Conservation (phyloP, 305 asterid genomes). For the Solanum hybrid region DNA sequence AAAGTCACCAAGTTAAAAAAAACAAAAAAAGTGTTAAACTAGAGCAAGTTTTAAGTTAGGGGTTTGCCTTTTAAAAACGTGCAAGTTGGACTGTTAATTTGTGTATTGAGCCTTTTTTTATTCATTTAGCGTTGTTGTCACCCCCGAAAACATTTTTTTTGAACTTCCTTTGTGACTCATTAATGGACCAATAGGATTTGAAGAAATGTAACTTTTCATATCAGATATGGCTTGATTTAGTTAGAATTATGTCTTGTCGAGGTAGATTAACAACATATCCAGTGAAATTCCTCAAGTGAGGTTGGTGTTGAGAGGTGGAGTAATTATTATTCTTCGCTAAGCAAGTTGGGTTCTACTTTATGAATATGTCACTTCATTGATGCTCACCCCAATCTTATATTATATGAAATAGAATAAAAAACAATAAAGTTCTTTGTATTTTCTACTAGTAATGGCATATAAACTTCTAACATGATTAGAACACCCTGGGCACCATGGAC, state of each 20-base stretch:
- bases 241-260: neutral
- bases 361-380: neutral
- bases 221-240: neutral
- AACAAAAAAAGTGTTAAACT: neutral
- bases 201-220: neutral
- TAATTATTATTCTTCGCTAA: neutral
- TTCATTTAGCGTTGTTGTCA: neutral
- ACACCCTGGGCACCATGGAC: neutral
- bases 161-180: neutral
- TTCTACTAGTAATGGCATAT: neutral
- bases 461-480: neutral
- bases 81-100: neutral
- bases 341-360: neutral
- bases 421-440: neutral
- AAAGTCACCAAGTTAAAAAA: too few species aligned
- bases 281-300: neutral
- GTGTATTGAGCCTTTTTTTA: neutral
- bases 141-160: neutral
- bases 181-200: neutral
- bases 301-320: neutral
- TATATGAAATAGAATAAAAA: neutral
- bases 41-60: neutral
- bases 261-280: neutral
- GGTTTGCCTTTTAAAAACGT: neutral
- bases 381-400: neutral